phyloP scores from a whole-genome alignment of 116 monocot genomes.

The Dioscorea cayenensis region DNA sequence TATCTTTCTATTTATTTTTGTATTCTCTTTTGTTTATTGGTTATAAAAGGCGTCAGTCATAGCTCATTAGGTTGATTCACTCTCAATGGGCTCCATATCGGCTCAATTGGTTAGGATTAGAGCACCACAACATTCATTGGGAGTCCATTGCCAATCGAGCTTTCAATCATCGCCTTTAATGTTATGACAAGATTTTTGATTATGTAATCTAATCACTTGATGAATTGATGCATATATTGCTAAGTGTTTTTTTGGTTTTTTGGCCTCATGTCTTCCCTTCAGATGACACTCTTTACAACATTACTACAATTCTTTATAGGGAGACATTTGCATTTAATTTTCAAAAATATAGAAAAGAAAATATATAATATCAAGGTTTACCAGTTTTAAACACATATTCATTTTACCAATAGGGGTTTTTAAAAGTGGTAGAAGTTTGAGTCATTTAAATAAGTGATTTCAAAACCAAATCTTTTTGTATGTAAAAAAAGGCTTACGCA shows the following conservation, averaged over 20 bases:
- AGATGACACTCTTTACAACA: slow-evolving; percentile 16
- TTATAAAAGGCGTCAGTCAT: slow-evolving; percentile 23
- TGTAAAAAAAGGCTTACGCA: too few relatives aligned
- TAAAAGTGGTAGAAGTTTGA: too few relatives aligned
- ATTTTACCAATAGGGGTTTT: slow-evolving; percentile 18
- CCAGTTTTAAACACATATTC: slow-evolving; percentile 23
- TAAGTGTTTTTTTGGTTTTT: slow-evolving; percentile 31
- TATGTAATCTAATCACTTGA: slow-evolving; percentile 12
- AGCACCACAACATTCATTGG: slow-evolving; percentile 4
- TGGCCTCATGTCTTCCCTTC: slow-evolving; percentile 22
- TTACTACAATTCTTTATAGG: slow-evolving; percentile 22
- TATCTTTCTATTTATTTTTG: slow-evolving; percentile 28
- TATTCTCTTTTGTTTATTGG: slow-evolving; percentile 33
- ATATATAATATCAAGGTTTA: too few relatives aligned
- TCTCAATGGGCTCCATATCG: slow-evolving; percentile 2
- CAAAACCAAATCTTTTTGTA: too few relatives aligned
- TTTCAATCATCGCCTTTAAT: slow-evolving; percentile 17
- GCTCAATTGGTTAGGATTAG: slow-evolving; percentile 6
- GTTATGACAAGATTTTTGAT: slow-evolving; percentile 10
- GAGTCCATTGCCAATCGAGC: slow-evolving; percentile 13
- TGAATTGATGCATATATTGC: slow-evolving; percentile 31
- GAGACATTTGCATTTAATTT: slow-evolving; percentile 21
- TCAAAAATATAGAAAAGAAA: slow-evolving; percentile 14
- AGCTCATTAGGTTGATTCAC: slow-evolving; percentile 32
- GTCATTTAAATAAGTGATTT: too few relatives aligned